Base-by-base conservation (phyloP, 2,329 filamentous ascomycete genomes). In the Diaporthe vaccinii region DNA sequence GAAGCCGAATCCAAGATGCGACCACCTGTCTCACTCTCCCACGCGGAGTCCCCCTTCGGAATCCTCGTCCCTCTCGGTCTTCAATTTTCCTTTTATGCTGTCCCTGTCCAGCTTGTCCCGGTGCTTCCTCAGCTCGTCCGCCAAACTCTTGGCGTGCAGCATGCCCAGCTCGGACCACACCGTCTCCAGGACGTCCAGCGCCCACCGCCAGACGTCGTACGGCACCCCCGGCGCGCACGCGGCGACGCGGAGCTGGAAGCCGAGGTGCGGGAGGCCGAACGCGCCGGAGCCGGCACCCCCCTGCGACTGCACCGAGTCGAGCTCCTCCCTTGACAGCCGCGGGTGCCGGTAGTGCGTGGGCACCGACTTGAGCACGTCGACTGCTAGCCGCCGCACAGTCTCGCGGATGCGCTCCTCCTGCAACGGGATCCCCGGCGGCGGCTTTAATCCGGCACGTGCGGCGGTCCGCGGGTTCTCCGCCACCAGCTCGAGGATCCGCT, bases 291-390 rank as follows among this genome's bases (percentile, higher is more conserved):
- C 87, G 8, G 84, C 82, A 70, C 85, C 81, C 3, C 85, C 81
- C 17, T 81, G 68, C 49, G 82, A 82, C 69, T 83, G 84, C 44
- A 86, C 80, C 22, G 80, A 79, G 5, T 78, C 78, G 15, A 80
- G 79, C 34, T 81, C 79, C 3, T 44, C 58, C 7, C 75, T 73
- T 17, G 75, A 62, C 12, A 89, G 81, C 3, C 82, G 79, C 8
- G 88, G 88, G 71, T 90, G 88, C 31, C 87, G 86, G 86, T 88
- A 90, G 76, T 89, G 87, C 12, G 85, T 86, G 7, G 88, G 86
- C 4, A 85, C 83, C 74, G 87, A 88, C 39, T 85, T 81, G 0
- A 90, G 82, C 2, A 82, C 85, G 55, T 88, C 88, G 44, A 84
- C 83, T 1, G 86, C 85, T 28, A 87, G 79, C 20, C 80, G 82